Evolutionary conservation across 73 alveolate species (phyloP).

Genomic region (Symbiodinium natans): DNA sequence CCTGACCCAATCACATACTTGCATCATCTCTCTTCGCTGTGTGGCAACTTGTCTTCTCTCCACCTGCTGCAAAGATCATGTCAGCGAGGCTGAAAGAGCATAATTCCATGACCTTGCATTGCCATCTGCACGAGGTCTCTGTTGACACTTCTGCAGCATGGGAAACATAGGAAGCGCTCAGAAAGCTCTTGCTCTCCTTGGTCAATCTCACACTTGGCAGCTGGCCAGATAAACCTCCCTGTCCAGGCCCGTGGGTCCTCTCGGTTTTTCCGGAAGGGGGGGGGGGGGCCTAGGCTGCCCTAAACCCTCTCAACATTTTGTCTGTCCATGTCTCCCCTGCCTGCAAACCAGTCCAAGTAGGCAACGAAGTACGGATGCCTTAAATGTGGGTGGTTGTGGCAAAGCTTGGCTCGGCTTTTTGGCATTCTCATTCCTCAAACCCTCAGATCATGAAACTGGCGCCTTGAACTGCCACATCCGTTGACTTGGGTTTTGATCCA

Average conservation of each 20-base stretch:
- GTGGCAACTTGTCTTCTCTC: background rate
- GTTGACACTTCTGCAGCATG: background rate
- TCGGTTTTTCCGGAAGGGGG: background rate
- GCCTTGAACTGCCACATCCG: too few relatives aligned
- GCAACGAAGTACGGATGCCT: constrained; percentile 81
- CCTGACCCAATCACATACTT: too few relatives aligned
- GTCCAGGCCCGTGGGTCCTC: constrained; percentile 67
- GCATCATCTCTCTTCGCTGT: too few relatives aligned
- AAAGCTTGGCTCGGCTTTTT: background rate
- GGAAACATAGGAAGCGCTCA: too few relatives aligned
- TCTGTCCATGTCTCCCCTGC: too few relatives aligned
- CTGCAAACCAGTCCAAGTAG: constrained; percentile 83
- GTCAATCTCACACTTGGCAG: too few relatives aligned
- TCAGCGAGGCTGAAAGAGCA: constrained; percentile 80
- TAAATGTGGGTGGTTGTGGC: too few relatives aligned
- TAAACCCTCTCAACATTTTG: too few relatives aligned
- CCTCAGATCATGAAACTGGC: constrained; percentile 20
- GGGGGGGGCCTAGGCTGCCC: too few relatives aligned
- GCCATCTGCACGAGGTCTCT: background rate
- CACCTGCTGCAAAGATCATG: constrained; percentile 82
- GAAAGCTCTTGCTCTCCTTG: too few relatives aligned
- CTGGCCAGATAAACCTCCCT: constrained; percentile 43
- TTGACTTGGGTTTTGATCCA: too few relatives aligned
- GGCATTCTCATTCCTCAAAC: background rate
- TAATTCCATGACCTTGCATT: constrained; percentile 59